These are phyloP conservation scores for Citrullus mucosospermus DNA, from an alignment of 306 rosid species.

Conservation along the genomic window DNA sequence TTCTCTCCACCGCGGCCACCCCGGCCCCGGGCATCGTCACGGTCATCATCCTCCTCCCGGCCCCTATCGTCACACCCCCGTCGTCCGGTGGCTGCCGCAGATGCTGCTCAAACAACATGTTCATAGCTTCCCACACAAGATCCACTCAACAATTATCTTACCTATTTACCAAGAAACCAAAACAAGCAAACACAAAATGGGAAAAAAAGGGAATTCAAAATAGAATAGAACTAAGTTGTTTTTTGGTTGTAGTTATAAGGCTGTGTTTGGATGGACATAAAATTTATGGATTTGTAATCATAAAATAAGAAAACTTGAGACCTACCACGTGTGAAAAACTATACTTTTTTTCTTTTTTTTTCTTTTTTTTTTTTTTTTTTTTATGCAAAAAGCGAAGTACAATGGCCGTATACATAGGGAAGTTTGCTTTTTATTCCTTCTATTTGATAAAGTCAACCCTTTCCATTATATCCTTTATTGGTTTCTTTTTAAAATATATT, in stretches of 20 bases:
- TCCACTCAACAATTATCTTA: neutral
- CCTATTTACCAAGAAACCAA: neutral
- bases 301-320: neutral
- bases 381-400: neutral
- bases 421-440: neutral
- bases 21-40: neutral
- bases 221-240: neutral
- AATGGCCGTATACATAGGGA: conserved; percentile 1
- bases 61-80: neutral
- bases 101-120: neutral
- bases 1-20: neutral
- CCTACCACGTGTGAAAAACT: neutral
- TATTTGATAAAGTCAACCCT: conserved; percentile 1
- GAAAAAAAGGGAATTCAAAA: no score
- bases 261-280: neutral
- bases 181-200: neutral
- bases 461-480: neutral
- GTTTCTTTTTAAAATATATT: no score
- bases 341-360: neutral
- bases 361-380: neutral
- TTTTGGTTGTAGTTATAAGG: neutral
- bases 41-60: neutral
- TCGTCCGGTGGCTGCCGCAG: neutral
- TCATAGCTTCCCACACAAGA: neutral
- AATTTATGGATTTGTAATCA: neutral